A percentile compares a stretch with the other conserved stretches of the same genome.
phyloP scores from a whole-genome alignment of 176 grass and related monocot genomes.

The Carex kokanica region DNA sequence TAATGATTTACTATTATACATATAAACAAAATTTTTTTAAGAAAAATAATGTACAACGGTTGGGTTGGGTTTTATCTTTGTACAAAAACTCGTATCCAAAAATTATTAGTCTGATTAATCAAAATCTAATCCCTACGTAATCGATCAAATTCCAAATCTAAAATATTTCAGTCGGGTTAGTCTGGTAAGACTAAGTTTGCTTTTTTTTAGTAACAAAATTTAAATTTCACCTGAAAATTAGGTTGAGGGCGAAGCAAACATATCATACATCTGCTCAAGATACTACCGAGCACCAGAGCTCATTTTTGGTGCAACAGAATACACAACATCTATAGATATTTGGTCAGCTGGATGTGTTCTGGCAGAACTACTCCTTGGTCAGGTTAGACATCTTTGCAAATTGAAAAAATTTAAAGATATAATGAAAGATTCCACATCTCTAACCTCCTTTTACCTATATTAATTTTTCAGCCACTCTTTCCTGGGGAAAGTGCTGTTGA shows the following conservation, averaged over 20 bases:
- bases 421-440: not conserved
- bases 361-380: slow-evolving; percentile 89
- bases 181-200: not conserved
- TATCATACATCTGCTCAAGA: slow-evolving; percentile 97
- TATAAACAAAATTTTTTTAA: too few species aligned
- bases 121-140: too few species aligned
- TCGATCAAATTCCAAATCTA: too few species aligned
- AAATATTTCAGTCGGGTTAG: too few species aligned
- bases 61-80: too few species aligned
- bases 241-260: slow-evolving; percentile 94
- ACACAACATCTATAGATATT: slow-evolving; percentile 96
- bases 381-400: slow-evolving; percentile 39
- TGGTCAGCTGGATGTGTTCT: slow-evolving; percentile 98
- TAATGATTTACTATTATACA: too few species aligned
- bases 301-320: slow-evolving; percentile 94
- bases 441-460: slow-evolving; percentile 24
- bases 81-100: too few species aligned
- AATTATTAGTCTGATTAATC: too few species aligned
- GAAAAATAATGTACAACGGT: too few species aligned
- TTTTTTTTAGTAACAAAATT: not conserved
- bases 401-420: not conserved
- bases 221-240: slow-evolving; percentile 28
- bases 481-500: slow-evolving; percentile 83
- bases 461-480: slow-evolving; percentile 65
- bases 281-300: slow-evolving; percentile 98